These are phyloP conservation scores for Aspergillus novoparasiticus DNA, from an alignment of 2,329 filamentous ascomycete genomes.

Conservation along the genomic window DNA sequence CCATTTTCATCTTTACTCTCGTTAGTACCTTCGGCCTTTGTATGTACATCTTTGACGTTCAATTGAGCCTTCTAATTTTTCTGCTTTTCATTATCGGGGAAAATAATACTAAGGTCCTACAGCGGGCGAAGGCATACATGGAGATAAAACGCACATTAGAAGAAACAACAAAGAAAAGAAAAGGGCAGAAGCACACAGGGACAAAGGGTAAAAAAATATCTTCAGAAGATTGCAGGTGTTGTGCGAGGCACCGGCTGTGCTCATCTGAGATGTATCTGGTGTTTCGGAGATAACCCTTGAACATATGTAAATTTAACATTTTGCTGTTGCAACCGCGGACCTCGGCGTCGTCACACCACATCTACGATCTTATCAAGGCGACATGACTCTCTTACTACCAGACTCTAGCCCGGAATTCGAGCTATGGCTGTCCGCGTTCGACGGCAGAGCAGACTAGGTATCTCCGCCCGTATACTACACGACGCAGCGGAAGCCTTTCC, in stretches of 20 bases:
- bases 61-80: conserved; percentile 1
- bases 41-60: conserved; percentile 8
- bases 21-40: conserved; percentile 9
- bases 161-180: too few species aligned
- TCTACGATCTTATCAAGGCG: neutral
- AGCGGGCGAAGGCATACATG: neutral
- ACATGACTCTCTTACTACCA: neutral
- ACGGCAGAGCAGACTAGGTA: neutral
- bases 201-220: neutral
- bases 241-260: conserved; percentile 1
- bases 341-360: neutral
- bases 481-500: too few species aligned
- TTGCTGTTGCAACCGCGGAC: neutral
- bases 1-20: neutral
- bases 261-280: neutral
- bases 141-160: neutral
- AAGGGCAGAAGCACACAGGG: neutral
- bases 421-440: neutral
- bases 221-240: neutral
- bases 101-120: neutral
- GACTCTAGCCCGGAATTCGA: neutral
- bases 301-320: neutral
- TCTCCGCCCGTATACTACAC: too few species aligned
- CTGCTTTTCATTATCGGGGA: neutral
- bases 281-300: neutral